Percentiles rank a stretch among this genome's conserved stretches.
Conservation (phyloP, 768 basidiomycete species). For the Lactifluus piperatus region DNA sequence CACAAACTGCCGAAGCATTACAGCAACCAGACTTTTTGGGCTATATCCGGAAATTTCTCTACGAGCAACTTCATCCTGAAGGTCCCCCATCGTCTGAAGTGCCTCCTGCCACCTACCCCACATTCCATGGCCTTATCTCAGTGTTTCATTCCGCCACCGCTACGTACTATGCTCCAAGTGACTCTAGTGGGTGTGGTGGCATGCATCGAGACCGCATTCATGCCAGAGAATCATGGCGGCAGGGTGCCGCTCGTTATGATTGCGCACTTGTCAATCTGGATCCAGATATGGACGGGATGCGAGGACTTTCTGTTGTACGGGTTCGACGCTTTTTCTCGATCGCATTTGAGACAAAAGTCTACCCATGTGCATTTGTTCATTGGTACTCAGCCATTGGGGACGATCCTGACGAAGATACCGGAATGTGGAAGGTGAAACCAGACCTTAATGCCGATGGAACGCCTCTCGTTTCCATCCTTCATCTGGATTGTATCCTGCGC, state of each 20-base stretch:
- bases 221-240: no score
- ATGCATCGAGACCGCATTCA: background rate
- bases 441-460: background rate
- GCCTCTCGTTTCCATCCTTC: background rate
- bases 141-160: background rate
- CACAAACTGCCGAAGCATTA: no score
- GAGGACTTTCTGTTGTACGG: no score
- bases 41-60: no score
- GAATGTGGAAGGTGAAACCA: constrained; percentile 5
- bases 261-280: background rate
- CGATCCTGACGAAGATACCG: background rate
- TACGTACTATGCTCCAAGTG: background rate
- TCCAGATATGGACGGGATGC: no score
- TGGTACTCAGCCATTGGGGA: background rate
- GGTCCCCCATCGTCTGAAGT: no score
- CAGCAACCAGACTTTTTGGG: no score
- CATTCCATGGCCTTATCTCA: background rate
- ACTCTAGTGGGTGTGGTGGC: background rate
- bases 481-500: background rate
- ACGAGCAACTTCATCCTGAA: no score
- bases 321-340: background rate
- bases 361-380: constrained; percentile 8
- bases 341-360: background rate
- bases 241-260: no score
- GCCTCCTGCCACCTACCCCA: no score